Evolutionary conservation across 345 rosid genomes (phyloP), one percentile per base, ranked within the genome.

Genomic region (Physaria fendleri): DNA sequence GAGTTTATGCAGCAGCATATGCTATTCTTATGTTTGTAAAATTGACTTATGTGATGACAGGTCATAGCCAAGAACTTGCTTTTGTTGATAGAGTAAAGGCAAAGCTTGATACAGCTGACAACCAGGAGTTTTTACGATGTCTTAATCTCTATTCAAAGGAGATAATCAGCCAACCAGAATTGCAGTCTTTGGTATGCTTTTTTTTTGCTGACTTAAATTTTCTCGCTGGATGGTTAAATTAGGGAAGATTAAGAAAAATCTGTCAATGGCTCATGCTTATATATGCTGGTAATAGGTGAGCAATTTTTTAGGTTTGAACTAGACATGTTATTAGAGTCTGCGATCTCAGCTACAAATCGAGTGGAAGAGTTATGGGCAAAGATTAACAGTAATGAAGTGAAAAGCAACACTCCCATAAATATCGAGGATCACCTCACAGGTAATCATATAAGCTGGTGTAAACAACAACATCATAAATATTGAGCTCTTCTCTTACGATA

Each of bases 281-380:
- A 29, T 54, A 53, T 74, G 42, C 54, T 52, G 75, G 74, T 59
- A 23, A 45, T 78, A 91, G 98, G 84, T 84, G 23, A 73, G 77
- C 2, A 86, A 78, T 78, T 73, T 93, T 62, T 69, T 82, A 93
- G 99, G 94, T 89, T 89, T 65, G 99, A 93, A 79, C 77, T 93
- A 77, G 99, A 93, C 76, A 86, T 93, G 97, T 30, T 93, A 74
- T 71, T 93, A 75, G 99, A 93, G 71, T 89, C 99, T 58, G 95
- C 82, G 48, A 87, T 85, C 64, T 82, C 76, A 22, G 82, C 99
- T 17, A 78, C 82, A 28, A 85, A 82, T 75, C 91, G 80, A 8
- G 95, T 93, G 14, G 99, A 89, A 66, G 95, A 89, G 71, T 65
- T 93, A 46, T 73, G 85, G 48, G 92, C 81, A 32, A 85, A 89